These are phyloP conservation scores for Mrakia blollopis DNA, from an alignment of 768 basidiomycete species.

Conservation along the genomic window DNA sequence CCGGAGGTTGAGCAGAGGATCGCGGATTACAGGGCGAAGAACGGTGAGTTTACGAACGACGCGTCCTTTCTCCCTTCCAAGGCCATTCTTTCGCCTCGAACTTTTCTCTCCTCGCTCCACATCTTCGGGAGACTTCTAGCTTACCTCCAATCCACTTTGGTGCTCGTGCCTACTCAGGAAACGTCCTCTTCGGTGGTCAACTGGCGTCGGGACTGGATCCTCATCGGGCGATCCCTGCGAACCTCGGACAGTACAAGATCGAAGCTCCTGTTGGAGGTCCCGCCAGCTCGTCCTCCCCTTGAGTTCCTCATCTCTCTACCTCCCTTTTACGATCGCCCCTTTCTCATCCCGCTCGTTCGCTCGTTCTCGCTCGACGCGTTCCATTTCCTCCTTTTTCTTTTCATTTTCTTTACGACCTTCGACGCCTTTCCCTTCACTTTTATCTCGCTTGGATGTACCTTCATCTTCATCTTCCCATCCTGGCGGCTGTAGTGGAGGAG, in stretches of 20 bases:
- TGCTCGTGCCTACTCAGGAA: neutral
- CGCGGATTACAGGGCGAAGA: conserved; percentile 24
- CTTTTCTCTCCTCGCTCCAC: neutral
- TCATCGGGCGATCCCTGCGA: conserved; percentile 2
- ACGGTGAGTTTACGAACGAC: conserved; percentile 13
- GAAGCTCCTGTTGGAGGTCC: neutral
- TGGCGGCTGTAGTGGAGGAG: too few species aligned
- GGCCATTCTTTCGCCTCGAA: neutral
- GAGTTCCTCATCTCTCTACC: neutral
- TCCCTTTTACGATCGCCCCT: too few species aligned
- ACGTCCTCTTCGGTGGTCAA: conserved; percentile 28
- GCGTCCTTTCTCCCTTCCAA: neutral
- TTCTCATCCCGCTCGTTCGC: neutral
- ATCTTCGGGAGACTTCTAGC: too few species aligned
- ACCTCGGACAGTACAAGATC: conserved; percentile 26
- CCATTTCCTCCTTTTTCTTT: neutral
- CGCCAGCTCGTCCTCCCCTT: neutral
- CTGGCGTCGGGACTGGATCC: conserved; percentile 26
- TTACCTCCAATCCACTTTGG: too few species aligned
- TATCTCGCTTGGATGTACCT: neutral
- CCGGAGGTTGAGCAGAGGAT: conserved; percentile 90
- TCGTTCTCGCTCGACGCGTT: neutral
- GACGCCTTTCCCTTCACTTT: neutral
- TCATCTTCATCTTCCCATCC: neutral
- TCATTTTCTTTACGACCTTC: neutral